Evolutionary conservation across 495 filamentous ascomycete genomes (phyloP).

Genomic region (Hyphodiscus hymeniophilus): DNA sequence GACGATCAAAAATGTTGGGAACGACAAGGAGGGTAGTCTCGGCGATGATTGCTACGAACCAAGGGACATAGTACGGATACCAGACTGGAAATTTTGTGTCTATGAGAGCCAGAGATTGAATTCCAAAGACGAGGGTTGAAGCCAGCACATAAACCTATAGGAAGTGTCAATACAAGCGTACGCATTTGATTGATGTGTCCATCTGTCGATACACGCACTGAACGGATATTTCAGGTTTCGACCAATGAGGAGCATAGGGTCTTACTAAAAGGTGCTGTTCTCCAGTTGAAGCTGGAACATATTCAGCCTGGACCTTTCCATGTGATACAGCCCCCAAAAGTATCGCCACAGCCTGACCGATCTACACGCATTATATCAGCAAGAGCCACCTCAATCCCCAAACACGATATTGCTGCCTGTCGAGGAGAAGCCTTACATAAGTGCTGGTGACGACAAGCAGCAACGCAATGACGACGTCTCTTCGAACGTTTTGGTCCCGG

Average conservation of each 20-base stretch:
- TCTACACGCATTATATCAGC: slow-evolving; percentile 18
- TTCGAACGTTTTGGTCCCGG: slow-evolving; percentile 32
- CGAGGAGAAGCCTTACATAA: slow-evolving; percentile 32
- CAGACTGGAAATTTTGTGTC: slow-evolving; percentile 43
- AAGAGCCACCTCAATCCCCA: neutral
- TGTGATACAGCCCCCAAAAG: too few relatives aligned
- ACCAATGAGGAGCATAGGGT: neutral
- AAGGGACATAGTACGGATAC: slow-evolving; percentile 53
- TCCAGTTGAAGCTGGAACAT: slow-evolving; percentile 33
- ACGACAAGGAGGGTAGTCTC: slow-evolving; percentile 37
- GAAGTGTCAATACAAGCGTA: neutral
- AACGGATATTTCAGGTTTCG: too few relatives aligned
- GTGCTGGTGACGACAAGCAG: slow-evolving; percentile 38
- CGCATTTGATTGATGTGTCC: too few relatives aligned
- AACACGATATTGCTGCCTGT: neutral
- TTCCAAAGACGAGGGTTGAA: slow-evolving; percentile 45
- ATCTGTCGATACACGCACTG: too few relatives aligned
- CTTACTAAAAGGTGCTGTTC: slow-evolving; percentile 39
- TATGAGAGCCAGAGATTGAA: slow-evolving; percentile 42
- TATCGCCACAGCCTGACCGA: slow-evolving; percentile 34
- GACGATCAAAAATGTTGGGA: slow-evolving; percentile 7
- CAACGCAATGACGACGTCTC: slow-evolving; percentile 36
- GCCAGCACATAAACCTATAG: slow-evolving; percentile 40
- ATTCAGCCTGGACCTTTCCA: slow-evolving; percentile 29
- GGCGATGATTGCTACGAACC: slow-evolving; percentile 41